phyloP scores from a whole-genome alignment of 306 rosid species.

The Acacia crassicarpa region DNA sequence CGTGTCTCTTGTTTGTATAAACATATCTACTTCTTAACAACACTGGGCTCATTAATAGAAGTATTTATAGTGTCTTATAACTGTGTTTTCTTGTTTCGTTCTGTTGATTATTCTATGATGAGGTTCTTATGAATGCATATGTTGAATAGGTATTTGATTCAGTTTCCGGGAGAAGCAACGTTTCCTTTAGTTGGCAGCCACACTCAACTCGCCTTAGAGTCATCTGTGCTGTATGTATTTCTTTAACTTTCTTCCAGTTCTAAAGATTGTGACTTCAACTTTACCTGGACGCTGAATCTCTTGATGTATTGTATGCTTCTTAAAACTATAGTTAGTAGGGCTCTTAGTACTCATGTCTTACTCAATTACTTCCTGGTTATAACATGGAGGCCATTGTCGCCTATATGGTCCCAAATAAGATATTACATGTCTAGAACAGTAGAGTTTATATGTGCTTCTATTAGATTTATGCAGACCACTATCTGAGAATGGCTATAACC shows the following conservation, averaged over 20 bases:
- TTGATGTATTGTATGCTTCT: neutral
- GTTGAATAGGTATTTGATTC: neutral
- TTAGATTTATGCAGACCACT: neutral
- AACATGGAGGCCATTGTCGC: neutral
- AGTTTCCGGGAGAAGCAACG: neutral
- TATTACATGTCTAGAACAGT: neutral
- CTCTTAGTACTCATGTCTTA: neutral
- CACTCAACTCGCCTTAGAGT: neutral
- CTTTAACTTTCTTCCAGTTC: neutral
- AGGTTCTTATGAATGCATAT: neutral
- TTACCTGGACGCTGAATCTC: neutral
- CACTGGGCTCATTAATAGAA: neutral
- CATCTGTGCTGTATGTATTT: neutral
- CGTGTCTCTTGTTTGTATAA: neutral
- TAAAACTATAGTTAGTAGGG: neutral
- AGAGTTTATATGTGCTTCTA: neutral
- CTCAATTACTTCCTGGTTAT: neutral
- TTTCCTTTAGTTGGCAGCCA: neutral
- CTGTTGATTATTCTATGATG: neutral
- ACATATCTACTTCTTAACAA: neutral
- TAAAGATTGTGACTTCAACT: neutral
- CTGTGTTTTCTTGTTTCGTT: neutral
- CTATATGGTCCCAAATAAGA: neutral
- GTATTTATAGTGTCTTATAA: neutral
- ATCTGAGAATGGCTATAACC: neutral